phyloP scores from a whole-genome alignment of 352 stramenopile genomes.

The Pseudoperonospora humuli region DNA sequence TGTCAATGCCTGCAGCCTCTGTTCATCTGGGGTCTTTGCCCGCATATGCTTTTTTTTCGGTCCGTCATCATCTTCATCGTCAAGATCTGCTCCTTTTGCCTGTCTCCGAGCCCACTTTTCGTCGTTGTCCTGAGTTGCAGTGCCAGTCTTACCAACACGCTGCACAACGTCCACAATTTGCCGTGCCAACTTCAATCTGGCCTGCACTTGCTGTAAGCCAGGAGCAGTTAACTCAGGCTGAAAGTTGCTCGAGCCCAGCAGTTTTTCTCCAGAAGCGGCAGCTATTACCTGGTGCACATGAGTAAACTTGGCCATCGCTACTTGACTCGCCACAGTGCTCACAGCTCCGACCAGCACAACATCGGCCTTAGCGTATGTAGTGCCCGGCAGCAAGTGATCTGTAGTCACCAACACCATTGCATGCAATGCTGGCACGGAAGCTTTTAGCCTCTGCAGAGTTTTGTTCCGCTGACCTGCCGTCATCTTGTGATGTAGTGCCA shows the following conservation, averaged over 20 bases:
- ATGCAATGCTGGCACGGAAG: conserved; percentile 4
- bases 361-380: conserved; percentile 23
- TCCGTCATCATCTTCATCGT: conserved; percentile 32
- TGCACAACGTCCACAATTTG: conserved; percentile 50
- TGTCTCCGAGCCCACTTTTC: conserved; percentile 57
- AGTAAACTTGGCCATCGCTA: conserved; percentile 32
- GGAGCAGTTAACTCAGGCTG: conserved; percentile 19
- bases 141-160: conserved; percentile 21
- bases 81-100: conserved; percentile 44
- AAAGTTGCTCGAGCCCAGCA: conserved; percentile 13
- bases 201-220: conserved; percentile 37
- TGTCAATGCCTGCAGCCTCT: conserved; percentile 58
- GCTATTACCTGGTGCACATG: conserved; percentile 19
- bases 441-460: conserved; percentile 37
- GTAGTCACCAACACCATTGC: conserved; percentile 50
- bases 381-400: conserved; percentile 41
- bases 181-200: conserved; percentile 43
- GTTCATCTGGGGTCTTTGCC: conserved; percentile 44
- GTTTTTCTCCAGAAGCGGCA: neutral
- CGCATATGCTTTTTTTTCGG: conserved; percentile 37
- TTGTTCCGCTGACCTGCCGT: conserved; percentile 42
- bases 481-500: conserved; percentile 71
- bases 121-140: conserved; percentile 22
- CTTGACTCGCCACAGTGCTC: conserved; percentile 3
- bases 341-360: conserved; percentile 29